Evolutionary conservation across 2,329 filamentous ascomycete genomes (phyloP), one percentile per base, ranked within the genome.

Genomic region (Pseudocercospora cruenta): DNA sequence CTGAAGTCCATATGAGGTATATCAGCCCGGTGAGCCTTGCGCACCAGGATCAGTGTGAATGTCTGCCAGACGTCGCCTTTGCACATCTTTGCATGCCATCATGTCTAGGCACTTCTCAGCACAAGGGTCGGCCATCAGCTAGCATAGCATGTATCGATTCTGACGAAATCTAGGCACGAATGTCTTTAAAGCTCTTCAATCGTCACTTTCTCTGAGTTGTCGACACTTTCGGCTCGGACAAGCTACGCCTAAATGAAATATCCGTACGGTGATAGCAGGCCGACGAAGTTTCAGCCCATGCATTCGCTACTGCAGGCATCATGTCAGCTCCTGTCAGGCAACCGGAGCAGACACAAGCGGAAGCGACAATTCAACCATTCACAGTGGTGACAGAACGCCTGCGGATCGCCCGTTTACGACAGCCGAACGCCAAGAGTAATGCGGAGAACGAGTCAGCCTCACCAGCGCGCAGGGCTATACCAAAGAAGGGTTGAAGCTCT

Each of bases 381-480:
- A 43, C 16, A 36, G 10, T 36, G 33, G 33, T 36, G 33, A 16
- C 12, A 36, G 33, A 16, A 36, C 33, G 33, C 33, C 33, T 36
- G 14, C 33, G 33, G 33, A 55, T 55, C 3, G 26, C 22, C 26
- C 51, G 26, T 19, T 33, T 19, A 31, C 33, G 26, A 12, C 26
- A 55, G 26, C 26, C 12, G 51, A 26, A 14, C 21, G 51, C 51
- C 51, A 26, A 55, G 51, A 55, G n/a, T n/a, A n/a, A 39, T n/a
- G 51, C 51, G 51, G 51, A 54, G 51, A 54, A 54, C 51, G 51
- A 54, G 51, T 31, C 51, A 54, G 51, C 21, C 12, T 26, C 16
- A n/a, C 26, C 22, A 55, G 51, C 51, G 24, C 4, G 26, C 24
- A 19, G 47, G 24, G 26, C 51, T 55, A 55, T 55, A 33, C 51